Evolutionary conservation across 108 stramenopile species (phyloP), one percentile per base, ranked within the genome.

Genomic region (Thalassiosira profunda): DNA sequence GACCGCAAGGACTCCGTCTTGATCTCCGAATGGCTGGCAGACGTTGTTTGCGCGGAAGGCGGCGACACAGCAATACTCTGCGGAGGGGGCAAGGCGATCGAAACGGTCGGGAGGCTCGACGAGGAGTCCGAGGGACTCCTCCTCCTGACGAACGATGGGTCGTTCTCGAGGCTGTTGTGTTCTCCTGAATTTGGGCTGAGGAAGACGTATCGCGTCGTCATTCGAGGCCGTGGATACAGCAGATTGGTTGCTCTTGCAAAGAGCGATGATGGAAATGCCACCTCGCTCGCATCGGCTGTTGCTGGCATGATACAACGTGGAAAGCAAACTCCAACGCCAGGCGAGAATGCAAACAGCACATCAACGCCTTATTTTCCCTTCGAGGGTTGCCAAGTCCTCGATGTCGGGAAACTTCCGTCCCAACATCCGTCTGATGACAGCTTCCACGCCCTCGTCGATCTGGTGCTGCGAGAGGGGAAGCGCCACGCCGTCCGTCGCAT

Each of bases 121-220:
- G 85, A 87, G 56, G 67, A 65, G 1, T 84, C 88, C 14, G 87
- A 88, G 70, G 91, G 91, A 34, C 57, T 92, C 24, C 72, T 88
- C n/a, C 60, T 92, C 9, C 65, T 92, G 15, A 92, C 91, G 5
- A 89, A 85, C 42, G 85, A 86, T 70, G 87, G 87, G 15, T 92
- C 71, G 0, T 72, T 72, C 49, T 63, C 61, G 3, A 41, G 71
- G 36, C 42, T 72, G 51, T 61, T 72, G 15, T 63, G 61, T 51
- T 60, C 62, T 72, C 71, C 71, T 24, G 61, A 63, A 35, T 72
- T 72, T 55, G 71, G 71, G 9, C 42, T 72, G 31, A 14, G 7
- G 14, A 72, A 72, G 61, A 72, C 71, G 23, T 72, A 72, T 25
- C 71, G 71, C 0, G 61, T 72, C 34, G 60, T 72, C 1, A 44